Percentiles rank a stretch among this genome's conserved stretches.
phyloP scores from a whole-genome alignment of 371 early-diverging fungal genomes.

The Mucor velutinosus region DNA sequence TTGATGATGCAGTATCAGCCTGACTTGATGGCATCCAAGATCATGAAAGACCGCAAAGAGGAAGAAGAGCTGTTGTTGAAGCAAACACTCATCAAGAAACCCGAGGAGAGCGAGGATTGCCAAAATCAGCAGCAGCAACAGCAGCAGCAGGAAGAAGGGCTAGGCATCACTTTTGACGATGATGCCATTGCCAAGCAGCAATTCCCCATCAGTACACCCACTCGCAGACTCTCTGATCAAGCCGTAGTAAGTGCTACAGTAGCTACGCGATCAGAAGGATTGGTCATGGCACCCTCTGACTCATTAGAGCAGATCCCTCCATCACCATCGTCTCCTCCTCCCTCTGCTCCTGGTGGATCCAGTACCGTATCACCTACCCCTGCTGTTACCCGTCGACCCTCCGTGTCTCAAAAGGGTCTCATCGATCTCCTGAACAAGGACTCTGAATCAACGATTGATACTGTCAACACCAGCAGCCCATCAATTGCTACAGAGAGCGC shows the following conservation, averaged over 20 bases:
- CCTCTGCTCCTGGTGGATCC: neutral
- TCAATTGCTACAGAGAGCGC: neutral
- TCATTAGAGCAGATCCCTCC: neutral
- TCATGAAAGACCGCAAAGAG: slow-evolving; percentile 8
- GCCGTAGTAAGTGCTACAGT: slow-evolving; percentile 1
- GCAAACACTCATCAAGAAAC: neutral
- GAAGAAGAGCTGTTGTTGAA: neutral
- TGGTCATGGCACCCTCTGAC: slow-evolving; percentile 1
- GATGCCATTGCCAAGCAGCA: neutral
- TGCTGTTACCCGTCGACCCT: neutral
- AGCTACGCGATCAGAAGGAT: slow-evolving; percentile 5
- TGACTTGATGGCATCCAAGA: slow-evolving; percentile 32
- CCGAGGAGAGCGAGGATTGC: neutral
- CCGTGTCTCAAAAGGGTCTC: slow-evolving; percentile 5
- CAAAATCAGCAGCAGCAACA: neutral
- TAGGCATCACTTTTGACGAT: slow-evolving; percentile 3
- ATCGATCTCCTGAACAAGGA: slow-evolving; percentile 1
- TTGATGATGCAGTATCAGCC: slow-evolving; percentile 66
- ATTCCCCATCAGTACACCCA: neutral
- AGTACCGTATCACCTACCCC: neutral
- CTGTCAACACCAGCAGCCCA: neutral
- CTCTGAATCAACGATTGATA: neutral
- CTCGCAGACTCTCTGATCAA: slow-evolving; percentile 8
- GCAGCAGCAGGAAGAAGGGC: neutral
- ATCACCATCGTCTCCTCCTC: neutral